A percentile compares a stretch with the other conserved stretches of the same genome.
phyloP scores from a whole-genome alignment of 331 rosid species.

The Quercus lobata region DNA sequence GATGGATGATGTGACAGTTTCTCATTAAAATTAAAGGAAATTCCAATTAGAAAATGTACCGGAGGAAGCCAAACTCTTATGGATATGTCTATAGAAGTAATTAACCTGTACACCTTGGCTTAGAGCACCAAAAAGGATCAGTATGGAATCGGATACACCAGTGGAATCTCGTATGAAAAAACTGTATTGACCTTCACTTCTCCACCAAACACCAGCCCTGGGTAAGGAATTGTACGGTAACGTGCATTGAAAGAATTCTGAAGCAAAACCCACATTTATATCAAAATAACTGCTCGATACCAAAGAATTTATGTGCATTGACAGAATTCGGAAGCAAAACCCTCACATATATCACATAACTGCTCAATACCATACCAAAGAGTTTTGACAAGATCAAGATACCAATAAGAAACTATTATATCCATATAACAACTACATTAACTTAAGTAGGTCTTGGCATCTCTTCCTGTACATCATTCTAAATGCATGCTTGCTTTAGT shows the following conservation, averaged over 20 bases:
- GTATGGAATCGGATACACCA: conserved; percentile 88
- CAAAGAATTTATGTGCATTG: conserved; percentile 39
- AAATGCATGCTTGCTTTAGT: no score
- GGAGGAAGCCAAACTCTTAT: background rate
- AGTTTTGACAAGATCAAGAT: background rate
- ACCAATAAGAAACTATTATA: background rate
- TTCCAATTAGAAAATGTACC: no score
- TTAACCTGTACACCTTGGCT: conserved; percentile 70
- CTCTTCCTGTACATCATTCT: no score
- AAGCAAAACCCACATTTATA: conserved; percentile 18
- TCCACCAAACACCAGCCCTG: conserved; percentile 90
- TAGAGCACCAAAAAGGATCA: conserved; percentile 79
- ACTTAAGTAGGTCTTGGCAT: background rate
- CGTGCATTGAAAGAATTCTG: conserved; percentile 94
- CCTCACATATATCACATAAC: background rate
- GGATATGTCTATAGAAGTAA: conserved; percentile 5
- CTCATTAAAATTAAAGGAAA: no score
- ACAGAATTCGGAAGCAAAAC: conserved; percentile 76
- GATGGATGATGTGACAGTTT: rapidly evolving
- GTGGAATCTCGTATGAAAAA: conserved; percentile 87
- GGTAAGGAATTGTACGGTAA: conserved; percentile 86
- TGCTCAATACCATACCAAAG: background rate
- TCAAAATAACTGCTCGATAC: background rate
- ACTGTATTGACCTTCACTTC: conserved; percentile 92
- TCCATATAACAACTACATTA: background rate